Evolutionary conservation across 805 yeast genomes (phyloP).

Genomic region (Candida piceae): DNA sequence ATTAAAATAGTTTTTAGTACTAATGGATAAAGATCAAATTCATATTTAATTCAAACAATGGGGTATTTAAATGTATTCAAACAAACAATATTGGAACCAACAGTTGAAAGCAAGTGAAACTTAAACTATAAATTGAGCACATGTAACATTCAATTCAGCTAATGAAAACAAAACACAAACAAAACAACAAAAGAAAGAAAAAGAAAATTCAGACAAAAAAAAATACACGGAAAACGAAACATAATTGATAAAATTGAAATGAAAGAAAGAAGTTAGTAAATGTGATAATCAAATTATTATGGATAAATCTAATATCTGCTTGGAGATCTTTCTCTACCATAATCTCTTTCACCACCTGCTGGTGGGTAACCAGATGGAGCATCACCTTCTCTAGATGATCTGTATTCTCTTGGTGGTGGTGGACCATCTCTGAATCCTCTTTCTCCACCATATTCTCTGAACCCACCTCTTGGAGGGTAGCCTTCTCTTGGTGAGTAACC

Average conservation of each 20-base stretch:
- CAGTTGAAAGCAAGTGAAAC: too few species aligned
- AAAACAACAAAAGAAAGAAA: too few species aligned
- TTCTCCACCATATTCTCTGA: conserved; percentile 24
- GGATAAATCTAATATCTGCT: conserved; percentile 49
- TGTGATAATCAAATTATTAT: background rate
- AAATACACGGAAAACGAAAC: too few species aligned
- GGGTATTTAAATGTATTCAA: too few species aligned
- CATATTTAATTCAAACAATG: too few species aligned
- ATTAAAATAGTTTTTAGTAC: too few species aligned
- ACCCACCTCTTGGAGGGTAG: conserved; percentile 22
- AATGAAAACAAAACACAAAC: too few species aligned
- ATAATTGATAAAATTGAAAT: too few species aligned
- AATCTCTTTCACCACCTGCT: conserved; percentile 39
- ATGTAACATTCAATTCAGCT: too few species aligned
- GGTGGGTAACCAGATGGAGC: conserved; percentile 28
- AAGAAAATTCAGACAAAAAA: background rate
- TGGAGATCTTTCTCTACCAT: conserved; percentile 72
- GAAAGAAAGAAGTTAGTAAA: background rate
- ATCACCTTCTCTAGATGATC: conserved; percentile 34
- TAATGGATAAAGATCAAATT: too few species aligned
- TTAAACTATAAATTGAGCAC: too few species aligned
- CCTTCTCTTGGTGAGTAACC: conserved; percentile 28
- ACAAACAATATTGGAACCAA: too few species aligned
- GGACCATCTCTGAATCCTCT: conserved; percentile 23
- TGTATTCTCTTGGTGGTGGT: conserved; percentile 27